These are phyloP conservation scores for Phaseolus lunatus DNA, from an alignment of 306 rosid genomes.

Conservation along the genomic window DNA sequence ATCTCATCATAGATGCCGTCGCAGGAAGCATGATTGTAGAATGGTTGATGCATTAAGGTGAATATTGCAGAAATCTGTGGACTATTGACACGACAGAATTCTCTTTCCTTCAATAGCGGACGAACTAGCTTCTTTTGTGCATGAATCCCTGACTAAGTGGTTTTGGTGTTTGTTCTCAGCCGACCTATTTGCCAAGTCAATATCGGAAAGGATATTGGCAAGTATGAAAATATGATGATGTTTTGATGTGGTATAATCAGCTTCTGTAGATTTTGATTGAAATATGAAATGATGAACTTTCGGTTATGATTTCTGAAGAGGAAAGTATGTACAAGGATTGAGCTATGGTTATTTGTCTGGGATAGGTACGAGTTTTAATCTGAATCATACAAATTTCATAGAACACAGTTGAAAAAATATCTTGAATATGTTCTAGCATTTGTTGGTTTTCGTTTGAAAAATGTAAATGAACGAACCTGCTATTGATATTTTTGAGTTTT, in stretches of 20 bases:
- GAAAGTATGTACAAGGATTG: constrained; percentile 22
- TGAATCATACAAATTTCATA: constrained; percentile 13
- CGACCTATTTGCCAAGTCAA: constrained; percentile 38
- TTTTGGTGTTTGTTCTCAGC: constrained; percentile 9
- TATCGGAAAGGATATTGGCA: constrained; percentile 14
- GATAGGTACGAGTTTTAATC: not conserved
- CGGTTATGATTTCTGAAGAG: constrained; percentile 19
- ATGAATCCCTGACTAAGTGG: constrained; percentile 25
- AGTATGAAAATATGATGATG: constrained; percentile 18
- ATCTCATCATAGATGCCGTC: constrained; percentile 90
- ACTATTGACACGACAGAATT: not conserved
- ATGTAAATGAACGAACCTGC: not conserved
- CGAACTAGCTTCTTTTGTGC: constrained; percentile 31
- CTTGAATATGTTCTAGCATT: not conserved
- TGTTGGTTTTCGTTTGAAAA: not conserved
- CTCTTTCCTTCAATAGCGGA: not conserved
- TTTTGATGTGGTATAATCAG: constrained; percentile 26
- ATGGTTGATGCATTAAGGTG: constrained; percentile 76
- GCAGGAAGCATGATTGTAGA: constrained; percentile 91
- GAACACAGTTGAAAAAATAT: not conserved
- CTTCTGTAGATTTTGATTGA: constrained; percentile 23
- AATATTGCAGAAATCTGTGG: constrained; percentile 16
- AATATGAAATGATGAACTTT: constrained; percentile 24
- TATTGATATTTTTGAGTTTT: not conserved
- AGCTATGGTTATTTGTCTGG: constrained; percentile 11